Conservation (phyloP, 2,329 filamentous ascomycete genomes). For the Bipolaris victoriae region DNA sequence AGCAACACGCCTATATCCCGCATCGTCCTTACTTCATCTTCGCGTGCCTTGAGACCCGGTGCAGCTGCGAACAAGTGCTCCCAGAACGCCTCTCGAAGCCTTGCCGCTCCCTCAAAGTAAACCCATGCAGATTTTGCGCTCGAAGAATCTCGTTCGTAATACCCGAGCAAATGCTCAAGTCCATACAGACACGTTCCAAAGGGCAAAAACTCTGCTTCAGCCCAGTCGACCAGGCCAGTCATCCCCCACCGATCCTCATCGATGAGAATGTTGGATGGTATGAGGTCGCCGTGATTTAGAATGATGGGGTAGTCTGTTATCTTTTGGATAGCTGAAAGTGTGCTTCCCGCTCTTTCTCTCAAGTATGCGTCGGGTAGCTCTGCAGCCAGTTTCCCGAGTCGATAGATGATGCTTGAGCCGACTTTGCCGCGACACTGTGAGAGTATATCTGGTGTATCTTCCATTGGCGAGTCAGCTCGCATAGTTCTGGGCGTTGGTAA, state of each 20-base stretch:
- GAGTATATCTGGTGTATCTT: constrained; percentile 13
- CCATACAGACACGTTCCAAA: constrained; percentile 67
- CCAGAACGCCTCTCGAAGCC: constrained; percentile 61
- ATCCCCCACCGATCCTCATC: constrained; percentile 53
- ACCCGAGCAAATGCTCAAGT: constrained; percentile 64
- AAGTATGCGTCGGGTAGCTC: constrained; percentile 35
- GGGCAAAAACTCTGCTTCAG: constrained; percentile 66
- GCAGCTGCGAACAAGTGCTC: constrained; percentile 44
- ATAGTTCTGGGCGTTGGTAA: constrained; percentile 2
- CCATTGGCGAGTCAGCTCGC: constrained; percentile 30
- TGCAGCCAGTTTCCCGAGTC: constrained; percentile 32
- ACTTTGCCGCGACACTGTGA: constrained; percentile 37
- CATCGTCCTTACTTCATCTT: constrained; percentile 52
- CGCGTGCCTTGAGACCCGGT: constrained; percentile 44
- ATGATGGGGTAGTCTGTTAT: constrained; percentile 59
- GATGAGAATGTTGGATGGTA: constrained; percentile 64
- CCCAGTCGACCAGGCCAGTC: constrained; percentile 67
- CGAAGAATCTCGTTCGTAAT: constrained; percentile 36
- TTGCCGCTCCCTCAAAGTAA: constrained; percentile 55
- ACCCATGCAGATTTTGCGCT: constrained; percentile 16
- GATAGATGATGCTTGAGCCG: constrained; percentile 32
- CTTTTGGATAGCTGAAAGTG: constrained; percentile 51
- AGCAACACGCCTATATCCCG: constrained; percentile 63
- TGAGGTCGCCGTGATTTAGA: constrained; percentile 66
- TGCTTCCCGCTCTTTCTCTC: constrained; percentile 22